These are phyloP conservation scores for Fusarium clavum DNA, from an alignment of 2,329 filamentous ascomycete species.

Conservation along the genomic window DNA sequence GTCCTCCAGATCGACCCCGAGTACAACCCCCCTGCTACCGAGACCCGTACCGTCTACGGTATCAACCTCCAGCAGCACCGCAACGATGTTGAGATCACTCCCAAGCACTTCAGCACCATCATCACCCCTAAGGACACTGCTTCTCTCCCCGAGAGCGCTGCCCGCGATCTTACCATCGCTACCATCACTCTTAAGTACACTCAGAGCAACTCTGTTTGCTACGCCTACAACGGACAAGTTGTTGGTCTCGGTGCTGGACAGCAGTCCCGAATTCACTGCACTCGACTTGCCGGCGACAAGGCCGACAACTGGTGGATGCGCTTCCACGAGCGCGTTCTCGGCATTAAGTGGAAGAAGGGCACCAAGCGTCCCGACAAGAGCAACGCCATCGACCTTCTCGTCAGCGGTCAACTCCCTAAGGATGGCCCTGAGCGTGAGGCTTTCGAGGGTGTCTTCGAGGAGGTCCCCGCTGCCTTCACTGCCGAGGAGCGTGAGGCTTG, in stretches of 20 bases:
- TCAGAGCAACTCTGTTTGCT: slow-evolving; percentile 99
- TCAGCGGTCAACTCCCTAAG: slow-evolving; percentile 88
- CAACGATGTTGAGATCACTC: slow-evolving; percentile 89
- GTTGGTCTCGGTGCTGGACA: slow-evolving; percentile 95
- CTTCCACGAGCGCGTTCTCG: slow-evolving; percentile 90
- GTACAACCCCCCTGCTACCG: slow-evolving; percentile 83
- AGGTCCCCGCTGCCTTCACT: slow-evolving; percentile 85
- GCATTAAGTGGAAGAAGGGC: slow-evolving; percentile 96
- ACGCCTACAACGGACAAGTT: slow-evolving; percentile 92
- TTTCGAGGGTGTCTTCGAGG: slow-evolving; percentile 91
- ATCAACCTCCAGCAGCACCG: slow-evolving; percentile 89
- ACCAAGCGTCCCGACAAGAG: slow-evolving; percentile 97
- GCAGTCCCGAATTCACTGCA: slow-evolving; percentile 98
- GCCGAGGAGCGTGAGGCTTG: slow-evolving; percentile 86
- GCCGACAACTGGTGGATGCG: slow-evolving; percentile 99
- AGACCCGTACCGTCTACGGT: slow-evolving; percentile 90
- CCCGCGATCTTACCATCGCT: slow-evolving; percentile 91
- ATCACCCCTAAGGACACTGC: slow-evolving; percentile 85
- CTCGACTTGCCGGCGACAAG: slow-evolving; percentile 95
- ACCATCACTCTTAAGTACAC: slow-evolving; percentile 99
- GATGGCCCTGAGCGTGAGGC: slow-evolving; percentile 84
- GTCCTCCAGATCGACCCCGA: slow-evolving; percentile 93
- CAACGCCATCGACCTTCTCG: slow-evolving; percentile 96
- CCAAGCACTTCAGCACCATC: slow-evolving; percentile 85
- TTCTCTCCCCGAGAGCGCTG: slow-evolving; percentile 80